Percentiles rank a stretch among this genome's conserved stretches.
These are phyloP conservation scores for Phytophthora cactorum DNA, from an alignment of 352 stramenopile genomes.

Conservation along the genomic window DNA sequence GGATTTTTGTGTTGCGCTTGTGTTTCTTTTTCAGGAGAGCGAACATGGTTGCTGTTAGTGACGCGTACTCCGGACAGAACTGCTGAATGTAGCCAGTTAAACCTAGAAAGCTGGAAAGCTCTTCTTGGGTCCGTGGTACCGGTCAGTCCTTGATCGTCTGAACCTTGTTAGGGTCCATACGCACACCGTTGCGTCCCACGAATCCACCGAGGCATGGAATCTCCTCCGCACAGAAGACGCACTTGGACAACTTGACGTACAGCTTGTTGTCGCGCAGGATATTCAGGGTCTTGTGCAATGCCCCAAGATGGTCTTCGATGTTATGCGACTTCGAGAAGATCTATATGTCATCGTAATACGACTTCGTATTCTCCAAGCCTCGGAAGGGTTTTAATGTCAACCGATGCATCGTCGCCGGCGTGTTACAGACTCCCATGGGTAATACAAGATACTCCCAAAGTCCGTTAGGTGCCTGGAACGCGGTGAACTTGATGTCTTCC, in stretches of 20 bases:
- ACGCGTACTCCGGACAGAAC: slow-evolving; percentile 9
- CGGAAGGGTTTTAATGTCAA: slow-evolving; percentile 7
- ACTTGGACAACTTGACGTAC: slow-evolving; percentile 16
- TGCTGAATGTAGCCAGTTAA: background rate
- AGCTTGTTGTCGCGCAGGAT: slow-evolving; percentile 11
- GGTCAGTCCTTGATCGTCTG: slow-evolving; percentile 11
- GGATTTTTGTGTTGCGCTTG: slow-evolving; percentile 1
- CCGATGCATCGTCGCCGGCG: slow-evolving; percentile 5
- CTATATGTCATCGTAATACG: slow-evolving; percentile 13
- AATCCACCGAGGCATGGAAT: slow-evolving; percentile 8
- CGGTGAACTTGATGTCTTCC: background rate
- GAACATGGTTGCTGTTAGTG: slow-evolving; percentile 1
- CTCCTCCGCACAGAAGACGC: slow-evolving; percentile 4
- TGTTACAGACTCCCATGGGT: slow-evolving; percentile 9
- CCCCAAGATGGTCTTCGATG: slow-evolving; percentile 4
- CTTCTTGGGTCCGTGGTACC: slow-evolving; percentile 1
- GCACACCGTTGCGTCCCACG: slow-evolving; percentile 4
- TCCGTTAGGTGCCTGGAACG: slow-evolving; percentile 3
- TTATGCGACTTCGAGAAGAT: background rate
- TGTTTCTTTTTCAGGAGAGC: slow-evolving; percentile 3
- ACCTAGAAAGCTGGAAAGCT: slow-evolving; percentile 4
- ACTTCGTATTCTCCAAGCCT: slow-evolving; percentile 1
- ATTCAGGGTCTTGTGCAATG: slow-evolving; percentile 1
- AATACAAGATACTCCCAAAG: slow-evolving; percentile 14
- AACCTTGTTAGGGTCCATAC: slow-evolving; percentile 10